A percentile compares a stretch with the other conserved stretches of the same genome.
These are phyloP conservation scores for Phylloporus sp. DNA, from an alignment of 1,284 basidiomycete species.

Conservation along the genomic window DNA sequence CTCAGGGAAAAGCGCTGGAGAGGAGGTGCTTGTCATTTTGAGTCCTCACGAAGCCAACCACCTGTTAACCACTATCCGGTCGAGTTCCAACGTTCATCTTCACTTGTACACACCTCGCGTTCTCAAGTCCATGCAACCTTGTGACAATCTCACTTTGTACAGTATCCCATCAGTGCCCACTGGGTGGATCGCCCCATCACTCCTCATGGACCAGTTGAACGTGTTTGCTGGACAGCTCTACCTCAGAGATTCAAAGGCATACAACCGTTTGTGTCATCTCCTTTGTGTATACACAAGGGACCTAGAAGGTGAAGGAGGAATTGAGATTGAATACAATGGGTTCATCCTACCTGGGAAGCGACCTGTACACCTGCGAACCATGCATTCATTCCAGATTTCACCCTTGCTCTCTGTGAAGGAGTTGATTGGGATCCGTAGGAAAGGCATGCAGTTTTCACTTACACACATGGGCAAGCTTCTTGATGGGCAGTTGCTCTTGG, in stretches of 20 bases:
- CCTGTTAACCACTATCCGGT: constrained; percentile 49
- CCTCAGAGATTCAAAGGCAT: neutral
- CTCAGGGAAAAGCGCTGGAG: neutral
- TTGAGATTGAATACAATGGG: neutral
- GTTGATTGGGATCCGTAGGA: constrained; percentile 49
- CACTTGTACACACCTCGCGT: constrained; percentile 54
- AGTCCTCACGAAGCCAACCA: constrained; percentile 56
- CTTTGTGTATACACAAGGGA: neutral
- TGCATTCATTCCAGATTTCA: neutral
- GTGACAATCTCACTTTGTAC: constrained; percentile 50
- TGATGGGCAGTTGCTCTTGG: constrained; percentile 37
- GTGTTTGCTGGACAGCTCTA: constrained; percentile 44
- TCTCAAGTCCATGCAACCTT: constrained; percentile 45
- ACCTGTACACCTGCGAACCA: neutral
- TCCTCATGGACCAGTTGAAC: constrained; percentile 47
- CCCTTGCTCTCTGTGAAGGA: neutral
- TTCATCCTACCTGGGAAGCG: neutral
- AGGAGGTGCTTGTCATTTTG: constrained; percentile 44
- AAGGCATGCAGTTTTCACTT: constrained; percentile 46
- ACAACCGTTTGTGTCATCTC: neutral
- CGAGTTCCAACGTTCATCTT: constrained; percentile 44
- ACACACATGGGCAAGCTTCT: constrained; percentile 56
- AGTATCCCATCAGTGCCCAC: constrained; percentile 37
- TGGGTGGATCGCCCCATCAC: constrained; percentile 27
- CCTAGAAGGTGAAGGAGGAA: neutral